A percentile compares a stretch with the other conserved stretches of the same genome.
These are phyloP conservation scores for Eutypella sp. DNA, from an alignment of 2,329 filamentous ascomycete genomes.

Conservation along the genomic window DNA sequence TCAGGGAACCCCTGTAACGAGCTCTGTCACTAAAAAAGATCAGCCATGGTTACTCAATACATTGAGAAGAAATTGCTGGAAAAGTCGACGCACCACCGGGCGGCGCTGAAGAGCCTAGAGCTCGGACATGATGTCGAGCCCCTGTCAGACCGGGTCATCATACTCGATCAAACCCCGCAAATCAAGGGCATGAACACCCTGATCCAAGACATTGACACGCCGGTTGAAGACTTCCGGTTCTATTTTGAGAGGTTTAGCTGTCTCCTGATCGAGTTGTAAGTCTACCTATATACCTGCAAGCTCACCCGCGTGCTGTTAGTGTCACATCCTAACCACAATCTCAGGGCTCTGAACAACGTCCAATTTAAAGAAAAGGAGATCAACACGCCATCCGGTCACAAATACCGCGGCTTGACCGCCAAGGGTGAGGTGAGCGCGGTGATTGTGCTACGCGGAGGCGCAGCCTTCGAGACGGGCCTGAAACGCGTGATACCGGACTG, in stretches of 20 bases:
- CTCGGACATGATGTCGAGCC: slow-evolving; percentile 65
- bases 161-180: slow-evolving; percentile 74
- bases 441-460: slow-evolving; percentile 82
- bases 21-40: slow-evolving; percentile 5
- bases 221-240: slow-evolving; percentile 89
- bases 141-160: slow-evolving; percentile 67
- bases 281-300: slow-evolving; percentile 11
- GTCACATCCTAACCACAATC: slow-evolving; percentile 1
- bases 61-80: slow-evolving; percentile 81
- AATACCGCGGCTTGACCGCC: slow-evolving; percentile 67
- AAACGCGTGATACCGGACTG: slow-evolving; percentile 91
- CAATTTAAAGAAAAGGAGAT: slow-evolving; percentile 61
- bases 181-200: slow-evolving; percentile 86
- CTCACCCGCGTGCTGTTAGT: too few relatives aligned
- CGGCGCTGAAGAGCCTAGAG: slow-evolving; percentile 72
- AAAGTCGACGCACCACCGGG: slow-evolving; percentile 79
- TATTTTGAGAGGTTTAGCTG: slow-evolving; percentile 89
- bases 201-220: slow-evolving; percentile 72
- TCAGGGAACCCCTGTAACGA: slow-evolving; percentile 4
- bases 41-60: slow-evolving; percentile 89
- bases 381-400: slow-evolving; percentile 63
- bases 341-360: slow-evolving; percentile 70
- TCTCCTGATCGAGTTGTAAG: slow-evolving; percentile 74
- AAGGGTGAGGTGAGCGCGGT: slow-evolving; percentile 78
- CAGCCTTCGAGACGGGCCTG: slow-evolving; percentile 80